Evolutionary conservation across 352 stramenopile genomes (phyloP), one percentile per base, ranked within the genome.

Genomic region (Phytophthora cajani): DNA sequence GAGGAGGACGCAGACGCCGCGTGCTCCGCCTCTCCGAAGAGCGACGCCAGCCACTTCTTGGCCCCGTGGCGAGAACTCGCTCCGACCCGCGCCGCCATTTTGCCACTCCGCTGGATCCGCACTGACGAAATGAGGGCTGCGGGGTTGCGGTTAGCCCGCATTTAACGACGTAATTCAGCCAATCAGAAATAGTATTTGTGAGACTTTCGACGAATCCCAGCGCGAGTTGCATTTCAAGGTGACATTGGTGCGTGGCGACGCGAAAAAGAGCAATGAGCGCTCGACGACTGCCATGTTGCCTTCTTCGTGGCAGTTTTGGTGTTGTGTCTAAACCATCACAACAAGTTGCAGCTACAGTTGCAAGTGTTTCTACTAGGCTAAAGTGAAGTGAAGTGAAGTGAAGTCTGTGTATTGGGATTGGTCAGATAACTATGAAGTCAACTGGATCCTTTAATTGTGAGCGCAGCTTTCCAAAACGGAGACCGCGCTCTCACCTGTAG

Each of bases 381-480:
- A 17, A 42, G 27, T 30, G 2, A 30, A 5, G 27, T 30, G 27
- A 30, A 30, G 62, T 49, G 11, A 27, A 27, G 1, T 27, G 23
- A 27, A 27, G 23, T 27, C 1, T 2, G 23, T 14, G 23, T 46
- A 21, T 53, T 60, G 54, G 47, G 69, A 76, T 72, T 87, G 85
- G 82, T 92, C 85, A 92, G 85, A 92, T 92, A 92, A 92, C 85
- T 92, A 92, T 92, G 85, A 92, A 92, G 85, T 88, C 85, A 89
- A 79, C 80, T 89, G 82, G 85, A 86, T 92, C 85, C 60, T 92
- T 91, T 92, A 58, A 90, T 92, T 91, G 61, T 79, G 85, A 88
- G 68, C 78, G 73, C 82, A 83, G 64, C 50, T 60, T 75, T 82
- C 83, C 82, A 92, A 87, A 88, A 92, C 85, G 82, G 78, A 85